Percentiles rank a stretch among this genome's conserved stretches.
phyloP scores from a whole-genome alignment of 2,329 filamentous ascomycete species.

The Aspergillus carbonarius region DNA sequence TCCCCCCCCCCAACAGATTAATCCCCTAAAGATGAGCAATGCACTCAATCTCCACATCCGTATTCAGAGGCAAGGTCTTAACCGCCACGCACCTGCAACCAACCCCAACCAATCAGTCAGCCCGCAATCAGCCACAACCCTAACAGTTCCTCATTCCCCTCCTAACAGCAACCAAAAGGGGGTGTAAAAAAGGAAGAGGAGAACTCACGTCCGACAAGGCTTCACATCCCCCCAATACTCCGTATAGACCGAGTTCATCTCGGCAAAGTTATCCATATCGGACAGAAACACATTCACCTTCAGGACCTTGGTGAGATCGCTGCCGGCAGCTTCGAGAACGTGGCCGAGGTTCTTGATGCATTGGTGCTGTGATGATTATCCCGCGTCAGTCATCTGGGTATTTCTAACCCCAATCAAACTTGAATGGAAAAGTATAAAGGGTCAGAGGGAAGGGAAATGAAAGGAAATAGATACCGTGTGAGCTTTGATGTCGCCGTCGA shows the following conservation, averaged over 20 bases:
- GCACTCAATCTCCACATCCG: conserved; percentile 86
- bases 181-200: neutral
- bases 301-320: conserved; percentile 54
- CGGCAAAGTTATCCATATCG: conserved; percentile 65
- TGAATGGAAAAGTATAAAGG: neutral
- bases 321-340: conserved; percentile 62
- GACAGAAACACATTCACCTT: conserved; percentile 68
- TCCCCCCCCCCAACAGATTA: neutral
- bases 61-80: conserved; percentile 81
- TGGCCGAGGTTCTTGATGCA: conserved; percentile 59
- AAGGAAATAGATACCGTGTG: conserved; percentile 49
- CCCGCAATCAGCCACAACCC: neutral
- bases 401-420: neutral
- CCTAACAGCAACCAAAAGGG: neutral
- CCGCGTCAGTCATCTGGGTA: conserved; percentile 3
- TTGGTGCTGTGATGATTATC: conserved; percentile 45
- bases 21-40: conserved; percentile 46
- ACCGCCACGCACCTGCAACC: conserved; percentile 70
- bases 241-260: conserved; percentile 83
- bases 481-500: conserved; percentile 58
- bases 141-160: neutral
- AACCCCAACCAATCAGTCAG: neutral
- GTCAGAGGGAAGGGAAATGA: no score
- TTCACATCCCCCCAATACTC: conserved; percentile 66
- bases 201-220: conserved; percentile 51